Evolutionary conservation across 1,284 basidiomycete species (phyloP), one percentile per base, ranked within the genome.

Genomic region (Waitea zeae): DNA sequence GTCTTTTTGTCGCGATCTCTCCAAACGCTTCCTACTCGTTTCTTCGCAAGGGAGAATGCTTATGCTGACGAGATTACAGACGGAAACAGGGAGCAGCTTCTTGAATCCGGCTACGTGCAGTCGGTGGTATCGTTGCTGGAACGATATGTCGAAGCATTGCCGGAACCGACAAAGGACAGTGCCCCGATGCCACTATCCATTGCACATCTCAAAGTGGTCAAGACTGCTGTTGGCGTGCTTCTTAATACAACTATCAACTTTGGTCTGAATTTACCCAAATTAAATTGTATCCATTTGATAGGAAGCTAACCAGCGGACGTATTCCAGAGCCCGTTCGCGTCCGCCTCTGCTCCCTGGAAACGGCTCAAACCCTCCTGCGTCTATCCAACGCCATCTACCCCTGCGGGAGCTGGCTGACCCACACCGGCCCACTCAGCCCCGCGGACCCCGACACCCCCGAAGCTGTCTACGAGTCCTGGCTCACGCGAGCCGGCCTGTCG

Each of bases 181-280:
- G 51, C 52, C 30, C 68, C 70, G 12, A 49, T 70, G 12, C 54
- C 65, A 14, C 52, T 80, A 17, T 59, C 69, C 30, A 57, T 67
- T 34, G 50, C 63, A 6, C 72, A 84, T 46, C 63, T 88, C 27
- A 77, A 69, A 46, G 59, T 88, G 38, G 60, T 87, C 35, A 73
- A 75, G 46, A 86, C 81, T 3, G 67, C 79, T 3, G 67, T 87
- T 37, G 87, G 86, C 3, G 76, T 80, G 5, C 59, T 90, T 18
- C 53, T 90, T 33, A 90, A 90, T 47, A 69, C 76, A 14, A 76
- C 77, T 42, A 61, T 89, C 36, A 74, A 73, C 35, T 86, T 75
- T 50, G 75, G 83, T 82, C 41, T 35, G 67, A 49, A 17, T 11
- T 31, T 24, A 17, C 20, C 30, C 37, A 33, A 31, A n/a, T n/a